These are phyloP conservation scores for Ceratocystis alfenasii DNA, from an alignment of 2,329 filamentous ascomycete species.

Conservation along the genomic window DNA sequence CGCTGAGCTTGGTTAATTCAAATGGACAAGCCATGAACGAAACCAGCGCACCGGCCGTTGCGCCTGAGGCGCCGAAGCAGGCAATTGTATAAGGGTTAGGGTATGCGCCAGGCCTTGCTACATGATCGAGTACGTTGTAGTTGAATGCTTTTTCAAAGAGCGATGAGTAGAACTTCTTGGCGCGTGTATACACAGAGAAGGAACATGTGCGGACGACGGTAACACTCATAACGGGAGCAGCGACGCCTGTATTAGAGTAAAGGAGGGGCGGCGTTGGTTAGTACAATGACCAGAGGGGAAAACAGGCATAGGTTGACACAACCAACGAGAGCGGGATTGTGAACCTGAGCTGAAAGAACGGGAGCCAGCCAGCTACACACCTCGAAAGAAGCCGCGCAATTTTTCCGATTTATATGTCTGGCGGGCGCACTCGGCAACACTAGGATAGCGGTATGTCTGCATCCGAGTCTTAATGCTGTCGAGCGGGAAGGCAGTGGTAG, in stretches of 20 bases:
- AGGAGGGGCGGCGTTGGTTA: not conserved
- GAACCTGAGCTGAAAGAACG: not conserved
- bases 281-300: not conserved
- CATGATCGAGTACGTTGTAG: constrained; percentile 60
- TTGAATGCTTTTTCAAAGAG: constrained; percentile 56
- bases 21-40: constrained; percentile 77
- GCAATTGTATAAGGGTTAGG: constrained; percentile 61
- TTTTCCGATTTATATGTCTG: constrained; percentile 67
- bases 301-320: not conserved
- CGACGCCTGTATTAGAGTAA: constrained; percentile 44
- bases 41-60: constrained; percentile 66
- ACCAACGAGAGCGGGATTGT: not conserved
- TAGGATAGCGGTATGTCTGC: constrained; percentile 72
- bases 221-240: constrained; percentile 67
- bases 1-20: constrained; percentile 79
- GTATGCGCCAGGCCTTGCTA: constrained; percentile 56
- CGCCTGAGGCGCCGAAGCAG: constrained; percentile 67
- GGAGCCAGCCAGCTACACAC: constrained; percentile 35
- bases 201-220: constrained; percentile 66
- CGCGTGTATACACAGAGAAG: constrained; percentile 67
- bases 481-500: constrained; percentile 69
- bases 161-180: constrained; percentile 60
- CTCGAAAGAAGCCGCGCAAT: constrained; percentile 66
- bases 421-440: constrained; percentile 59
- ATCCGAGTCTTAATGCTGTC: constrained; percentile 85